phyloP scores from a whole-genome alignment of 352 stramenopile genomes.

The Phytophthora palmivora region DNA sequence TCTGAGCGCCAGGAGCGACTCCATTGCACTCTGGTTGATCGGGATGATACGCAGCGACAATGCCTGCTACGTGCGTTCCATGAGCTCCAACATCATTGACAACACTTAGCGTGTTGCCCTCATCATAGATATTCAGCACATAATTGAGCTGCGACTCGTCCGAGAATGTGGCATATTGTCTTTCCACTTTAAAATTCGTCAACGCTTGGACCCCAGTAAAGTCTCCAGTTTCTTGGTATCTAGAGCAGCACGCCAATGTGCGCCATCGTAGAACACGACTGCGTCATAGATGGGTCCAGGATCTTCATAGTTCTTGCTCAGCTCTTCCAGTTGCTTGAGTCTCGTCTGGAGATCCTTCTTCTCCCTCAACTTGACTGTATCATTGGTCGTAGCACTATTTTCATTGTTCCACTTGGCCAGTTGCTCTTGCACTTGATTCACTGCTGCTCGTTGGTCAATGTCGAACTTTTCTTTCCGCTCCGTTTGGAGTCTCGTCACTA shows the following conservation, averaged over 20 bases:
- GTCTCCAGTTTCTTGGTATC: slow-evolving; percentile 88
- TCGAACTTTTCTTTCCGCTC: slow-evolving; percentile 89
- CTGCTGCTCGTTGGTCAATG: slow-evolving; percentile 62
- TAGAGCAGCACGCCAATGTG: slow-evolving; percentile 83
- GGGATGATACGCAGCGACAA: slow-evolving; percentile 92
- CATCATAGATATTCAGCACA: slow-evolving; percentile 95
- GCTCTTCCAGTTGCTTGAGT: slow-evolving; percentile 73
- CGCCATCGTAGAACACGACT: slow-evolving; percentile 91
- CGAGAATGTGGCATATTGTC: slow-evolving; percentile 89
- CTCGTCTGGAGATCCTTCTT: slow-evolving; percentile 89
- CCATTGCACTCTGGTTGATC: slow-evolving; percentile 91
- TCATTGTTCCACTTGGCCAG: slow-evolving; percentile 61
- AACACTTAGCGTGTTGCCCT: slow-evolving; percentile 93
- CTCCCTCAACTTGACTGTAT: slow-evolving; percentile 46
- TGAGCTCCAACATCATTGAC: slow-evolving; percentile 94
- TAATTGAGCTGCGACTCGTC: slow-evolving; percentile 95
- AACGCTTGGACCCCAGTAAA: slow-evolving; percentile 69
- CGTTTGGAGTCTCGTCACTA: slow-evolving; percentile 80
- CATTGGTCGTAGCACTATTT: slow-evolving; percentile 76
- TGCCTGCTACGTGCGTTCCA: slow-evolving; percentile 96
- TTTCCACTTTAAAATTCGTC: slow-evolving; percentile 82
- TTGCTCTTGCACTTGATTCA: slow-evolving; percentile 71
- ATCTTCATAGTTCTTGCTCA: slow-evolving; percentile 87
- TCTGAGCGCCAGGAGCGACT: slow-evolving; percentile 93
- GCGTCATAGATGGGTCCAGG: slow-evolving; percentile 93